phyloP scores from a whole-genome alignment of 2,329 filamentous ascomycete genomes.

The Orbilia ellipsospora region DNA sequence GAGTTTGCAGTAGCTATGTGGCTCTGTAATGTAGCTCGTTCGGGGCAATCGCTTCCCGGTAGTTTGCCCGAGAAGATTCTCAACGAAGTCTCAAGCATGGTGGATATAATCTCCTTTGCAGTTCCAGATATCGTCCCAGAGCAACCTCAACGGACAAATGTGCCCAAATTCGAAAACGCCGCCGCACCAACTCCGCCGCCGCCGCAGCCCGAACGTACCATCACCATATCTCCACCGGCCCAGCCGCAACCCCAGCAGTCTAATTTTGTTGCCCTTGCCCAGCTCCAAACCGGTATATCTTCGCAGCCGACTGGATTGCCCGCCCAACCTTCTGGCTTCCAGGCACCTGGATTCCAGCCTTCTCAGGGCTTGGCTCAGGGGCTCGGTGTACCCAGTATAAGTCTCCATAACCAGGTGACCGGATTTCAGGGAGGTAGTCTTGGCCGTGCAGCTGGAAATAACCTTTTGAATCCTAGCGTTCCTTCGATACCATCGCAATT shows the following conservation, averaged over 20 bases:
- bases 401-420: constrained; percentile 72
- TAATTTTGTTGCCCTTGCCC: constrained; percentile 54
- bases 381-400: constrained; percentile 35
- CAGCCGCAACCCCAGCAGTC: constrained; percentile 64
- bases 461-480: constrained; percentile 64
- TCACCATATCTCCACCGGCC: constrained; percentile 57
- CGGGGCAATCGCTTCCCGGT: constrained; percentile 81
- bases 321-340: constrained; percentile 76
- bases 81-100: constrained; percentile 99
- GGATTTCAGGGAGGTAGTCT: constrained; percentile 70
- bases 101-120: constrained; percentile 97
- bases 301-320: constrained; percentile 68
- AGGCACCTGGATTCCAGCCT: constrained; percentile 72
- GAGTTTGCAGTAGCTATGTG: constrained; percentile 99
- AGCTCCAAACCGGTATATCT: constrained; percentile 46
- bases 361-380: constrained; percentile 66
- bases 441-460: constrained; percentile 29
- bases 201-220: constrained; percentile 66
- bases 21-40: constrained; percentile 91
- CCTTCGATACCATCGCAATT: constrained; percentile 80
- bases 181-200: constrained; percentile 59
- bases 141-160: constrained; percentile 71
- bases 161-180: constrained; percentile 74
- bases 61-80: constrained; percentile 83
- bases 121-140: constrained; percentile 77